A percentile compares a stretch with the other conserved stretches of the same genome.
phyloP scores from a whole-genome alignment of 148 eudicot genomes.

The Heliamphora exappendiculata region DNA sequence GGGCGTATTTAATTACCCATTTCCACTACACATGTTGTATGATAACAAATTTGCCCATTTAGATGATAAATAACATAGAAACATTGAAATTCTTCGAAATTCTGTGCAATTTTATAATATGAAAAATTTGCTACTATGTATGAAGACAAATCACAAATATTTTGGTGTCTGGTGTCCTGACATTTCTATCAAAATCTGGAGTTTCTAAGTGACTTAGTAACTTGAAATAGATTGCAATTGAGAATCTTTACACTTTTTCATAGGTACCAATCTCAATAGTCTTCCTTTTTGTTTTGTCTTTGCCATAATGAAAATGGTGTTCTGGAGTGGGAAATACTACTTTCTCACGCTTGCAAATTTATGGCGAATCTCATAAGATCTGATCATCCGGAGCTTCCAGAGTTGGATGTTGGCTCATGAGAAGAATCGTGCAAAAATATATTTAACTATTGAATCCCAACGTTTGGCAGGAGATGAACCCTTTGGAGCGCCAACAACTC shows the following conservation, averaged over 20 bases:
- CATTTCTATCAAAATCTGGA: not conserved
- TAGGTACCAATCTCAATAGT: not conserved
- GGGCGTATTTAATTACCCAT: not conserved
- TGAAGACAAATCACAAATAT: not conserved
- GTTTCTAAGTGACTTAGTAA: not conserved
- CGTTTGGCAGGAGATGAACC: not conserved
- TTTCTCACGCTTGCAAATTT: conserved; percentile 63
- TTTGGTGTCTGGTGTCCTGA: not conserved
- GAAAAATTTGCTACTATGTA: conserved; percentile 3
- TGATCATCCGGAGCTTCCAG: conserved; percentile 58
- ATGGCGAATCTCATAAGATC: conserved; percentile 62
- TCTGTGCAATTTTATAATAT: not conserved
- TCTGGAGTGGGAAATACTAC: conserved; percentile 50
- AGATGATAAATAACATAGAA: not conserved
- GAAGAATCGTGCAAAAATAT: not conserved
- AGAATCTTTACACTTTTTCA: not conserved
- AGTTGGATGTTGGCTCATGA: conserved; percentile 30
- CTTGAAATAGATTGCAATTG: not conserved
- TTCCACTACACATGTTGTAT: not conserved
- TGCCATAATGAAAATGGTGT: conserved; percentile 47
- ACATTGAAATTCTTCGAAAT: not conserved
- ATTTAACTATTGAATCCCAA: not conserved
- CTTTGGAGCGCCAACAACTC: conserved; percentile 3
- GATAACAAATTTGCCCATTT: not conserved
- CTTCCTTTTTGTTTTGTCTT: not conserved